A percentile compares a stretch with the other conserved stretches of the same genome.
These are phyloP conservation scores for Entamoeba dispar DNA, from an alignment of 208 protist species.

Conservation along the genomic window DNA sequence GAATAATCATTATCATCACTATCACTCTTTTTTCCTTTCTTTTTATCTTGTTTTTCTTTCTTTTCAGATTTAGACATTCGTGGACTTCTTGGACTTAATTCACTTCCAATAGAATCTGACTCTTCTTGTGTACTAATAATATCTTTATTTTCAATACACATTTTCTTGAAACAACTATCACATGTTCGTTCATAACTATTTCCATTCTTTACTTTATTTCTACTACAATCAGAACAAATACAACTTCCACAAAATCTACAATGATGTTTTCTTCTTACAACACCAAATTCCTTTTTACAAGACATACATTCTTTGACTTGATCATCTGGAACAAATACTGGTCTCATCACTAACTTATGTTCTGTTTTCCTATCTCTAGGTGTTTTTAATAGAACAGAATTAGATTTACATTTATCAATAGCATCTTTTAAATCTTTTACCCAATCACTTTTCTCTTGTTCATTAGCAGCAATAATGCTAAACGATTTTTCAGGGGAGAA, in stretches of 20 bases:
- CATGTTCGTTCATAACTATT: not conserved
- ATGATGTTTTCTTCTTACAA: slow-evolving; percentile 23
- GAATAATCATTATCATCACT: too few relatives aligned
- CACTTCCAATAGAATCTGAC: not conserved
- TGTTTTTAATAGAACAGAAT: not conserved
- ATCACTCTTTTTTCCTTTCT: too few relatives aligned
- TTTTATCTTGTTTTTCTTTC: not conserved
- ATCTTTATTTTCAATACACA: not conserved
- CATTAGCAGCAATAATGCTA: not conserved
- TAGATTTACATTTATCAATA: not conserved
- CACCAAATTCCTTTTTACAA: slow-evolving; percentile 13
- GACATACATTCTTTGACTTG: not conserved
- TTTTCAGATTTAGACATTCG: not conserved
- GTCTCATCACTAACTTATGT: not conserved
- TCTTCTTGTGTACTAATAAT: not conserved
- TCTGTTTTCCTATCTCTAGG: not conserved
- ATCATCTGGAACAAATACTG: slow-evolving; percentile 23
- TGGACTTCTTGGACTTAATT: not conserved
- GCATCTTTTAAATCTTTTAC: not conserved
- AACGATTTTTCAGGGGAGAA: not conserved
- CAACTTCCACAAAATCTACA: slow-evolving; percentile 20
- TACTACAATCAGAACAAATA: slow-evolving; percentile 10
- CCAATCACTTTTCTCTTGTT: not conserved
- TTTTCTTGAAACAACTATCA: not conserved
- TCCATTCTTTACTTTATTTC: not conserved